These are phyloP conservation scores for Phlebiopsis gigantea DNA, from an alignment of 768 basidiomycete genomes.

Conservation along the genomic window DNA sequence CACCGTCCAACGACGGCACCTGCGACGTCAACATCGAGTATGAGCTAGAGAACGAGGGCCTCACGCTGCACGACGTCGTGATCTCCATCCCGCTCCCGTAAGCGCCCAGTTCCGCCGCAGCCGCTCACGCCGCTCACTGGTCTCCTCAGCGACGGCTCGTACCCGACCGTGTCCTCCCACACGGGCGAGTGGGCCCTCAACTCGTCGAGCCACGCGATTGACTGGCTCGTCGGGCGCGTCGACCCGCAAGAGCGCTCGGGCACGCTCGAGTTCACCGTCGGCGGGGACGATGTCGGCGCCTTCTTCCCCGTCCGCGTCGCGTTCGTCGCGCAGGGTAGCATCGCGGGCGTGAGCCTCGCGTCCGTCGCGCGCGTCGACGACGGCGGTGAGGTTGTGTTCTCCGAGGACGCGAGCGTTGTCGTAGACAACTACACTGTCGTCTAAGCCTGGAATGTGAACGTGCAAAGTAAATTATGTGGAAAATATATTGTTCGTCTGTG, in stretches of 20 bases:
- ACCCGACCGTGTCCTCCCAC: conserved; percentile 77
- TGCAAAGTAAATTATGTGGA: not conserved
- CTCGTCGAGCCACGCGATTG: conserved; percentile 70
- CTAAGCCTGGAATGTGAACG: not conserved
- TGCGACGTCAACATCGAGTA: conserved; percentile 96
- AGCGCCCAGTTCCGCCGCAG: conserved; percentile 27
- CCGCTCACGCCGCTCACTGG: not conserved
- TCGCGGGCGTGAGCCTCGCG: conserved; percentile 70
- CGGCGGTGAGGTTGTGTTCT: conserved; percentile 46
- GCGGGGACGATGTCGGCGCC: conserved; percentile 72
- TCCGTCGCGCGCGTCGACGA: conserved; percentile 49
- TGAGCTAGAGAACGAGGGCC: conserved; percentile 81
- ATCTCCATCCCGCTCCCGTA: conserved; percentile 94
- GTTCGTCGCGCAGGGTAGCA: conserved; percentile 76
- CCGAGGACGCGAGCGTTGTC: conserved; percentile 43
- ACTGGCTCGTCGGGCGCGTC: conserved; percentile 78
- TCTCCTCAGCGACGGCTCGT: conserved; percentile 62
- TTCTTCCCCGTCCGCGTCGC: conserved; percentile 92
- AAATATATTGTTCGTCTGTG: too few relatives aligned
- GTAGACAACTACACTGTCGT: conserved; percentile 47
- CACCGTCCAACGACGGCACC: conserved; percentile 86
- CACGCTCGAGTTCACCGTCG: conserved; percentile 85
- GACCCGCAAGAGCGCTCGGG: conserved; percentile 64
- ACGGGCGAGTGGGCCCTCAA: conserved; percentile 81
- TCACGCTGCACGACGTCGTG: conserved; percentile 78